These are phyloP conservation scores for Boletus reticuloceps DNA, from an alignment of 768 basidiomycete genomes.

Conservation along the genomic window DNA sequence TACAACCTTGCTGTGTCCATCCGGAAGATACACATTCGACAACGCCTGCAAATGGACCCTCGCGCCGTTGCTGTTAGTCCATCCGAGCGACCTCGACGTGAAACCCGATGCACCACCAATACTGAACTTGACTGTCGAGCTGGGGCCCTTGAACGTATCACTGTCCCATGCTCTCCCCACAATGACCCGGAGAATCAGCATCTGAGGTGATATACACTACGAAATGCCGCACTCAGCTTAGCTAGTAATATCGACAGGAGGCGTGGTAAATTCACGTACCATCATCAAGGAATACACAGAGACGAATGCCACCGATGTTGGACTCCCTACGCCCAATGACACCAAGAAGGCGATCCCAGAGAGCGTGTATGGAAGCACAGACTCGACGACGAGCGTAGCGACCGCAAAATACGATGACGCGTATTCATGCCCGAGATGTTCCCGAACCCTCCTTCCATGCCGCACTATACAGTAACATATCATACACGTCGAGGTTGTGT, in stretches of 20 bases:
- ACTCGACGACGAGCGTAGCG: slow-evolving; percentile 19
- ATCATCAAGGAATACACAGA: slow-evolving; percentile 20
- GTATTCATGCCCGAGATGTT: slow-evolving; percentile 16
- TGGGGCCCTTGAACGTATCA: too few species aligned
- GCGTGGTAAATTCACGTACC: slow-evolving; percentile 4
- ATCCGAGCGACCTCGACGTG: too few species aligned
- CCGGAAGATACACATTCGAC: too few species aligned
- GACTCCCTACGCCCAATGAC: slow-evolving; percentile 14
- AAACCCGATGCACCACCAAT: too few species aligned
- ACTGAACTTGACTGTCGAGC: too few species aligned
- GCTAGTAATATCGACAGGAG: too few species aligned
- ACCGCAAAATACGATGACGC: slow-evolving; percentile 16
- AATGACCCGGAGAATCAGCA: too few species aligned
- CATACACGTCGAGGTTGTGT: slow-evolving; percentile 16
- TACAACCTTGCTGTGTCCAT: too few species aligned
- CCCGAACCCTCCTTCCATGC: slow-evolving; percentile 3
- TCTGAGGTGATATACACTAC: too few species aligned
- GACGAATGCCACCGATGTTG: slow-evolving; percentile 7
- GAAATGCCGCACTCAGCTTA: background rate
- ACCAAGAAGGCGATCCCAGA: slow-evolving; percentile 23
- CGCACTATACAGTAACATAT: slow-evolving; percentile 21
- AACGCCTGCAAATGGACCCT: too few species aligned
- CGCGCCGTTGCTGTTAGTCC: too few species aligned
- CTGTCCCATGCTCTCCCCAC: too few species aligned
- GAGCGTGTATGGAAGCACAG: slow-evolving; percentile 23